These are phyloP conservation scores for Sideroxylon spinosum DNA, from an alignment of 179 eudicot species.

Conservation along the genomic window DNA sequence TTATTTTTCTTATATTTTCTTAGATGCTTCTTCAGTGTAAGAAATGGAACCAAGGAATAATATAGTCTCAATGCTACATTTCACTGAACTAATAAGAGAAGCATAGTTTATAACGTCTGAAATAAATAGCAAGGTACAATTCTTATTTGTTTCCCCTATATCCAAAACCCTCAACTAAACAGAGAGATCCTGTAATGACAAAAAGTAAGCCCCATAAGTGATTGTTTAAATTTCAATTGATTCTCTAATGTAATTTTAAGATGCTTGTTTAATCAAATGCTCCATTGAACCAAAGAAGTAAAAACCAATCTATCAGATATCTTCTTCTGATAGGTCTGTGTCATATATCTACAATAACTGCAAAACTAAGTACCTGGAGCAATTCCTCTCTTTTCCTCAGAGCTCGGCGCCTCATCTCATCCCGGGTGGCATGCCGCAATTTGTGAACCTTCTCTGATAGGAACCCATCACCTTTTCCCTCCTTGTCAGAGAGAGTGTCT, in stretches of 20 bases:
- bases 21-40: neutral
- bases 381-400: slow-evolving; percentile 73
- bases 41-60: neutral
- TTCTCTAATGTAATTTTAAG: neutral
- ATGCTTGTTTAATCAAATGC: neutral
- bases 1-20: neutral
- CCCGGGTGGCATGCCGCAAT: slow-evolving; percentile 83
- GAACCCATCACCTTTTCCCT: slow-evolving; percentile 83
- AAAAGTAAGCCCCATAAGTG: neutral
- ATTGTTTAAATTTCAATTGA: neutral
- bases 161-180: neutral
- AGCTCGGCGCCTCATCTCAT: slow-evolving; percentile 96
- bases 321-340: neutral
- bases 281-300: neutral
- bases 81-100: too few species aligned
- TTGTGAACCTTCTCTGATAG: slow-evolving; percentile 67
- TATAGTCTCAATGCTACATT: neutral
- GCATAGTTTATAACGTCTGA: neutral
- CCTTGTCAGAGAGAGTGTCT: slow-evolving; percentile 87
- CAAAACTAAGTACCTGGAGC: slow-evolving; percentile 59
- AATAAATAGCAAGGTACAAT: neutral
- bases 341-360: neutral
- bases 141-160: neutral
- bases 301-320: neutral
- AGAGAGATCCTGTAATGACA: neutral